These are phyloP conservation scores for Glycyrrhiza uralensis DNA, from an alignment of 306 rosid species.

Conservation along the genomic window DNA sequence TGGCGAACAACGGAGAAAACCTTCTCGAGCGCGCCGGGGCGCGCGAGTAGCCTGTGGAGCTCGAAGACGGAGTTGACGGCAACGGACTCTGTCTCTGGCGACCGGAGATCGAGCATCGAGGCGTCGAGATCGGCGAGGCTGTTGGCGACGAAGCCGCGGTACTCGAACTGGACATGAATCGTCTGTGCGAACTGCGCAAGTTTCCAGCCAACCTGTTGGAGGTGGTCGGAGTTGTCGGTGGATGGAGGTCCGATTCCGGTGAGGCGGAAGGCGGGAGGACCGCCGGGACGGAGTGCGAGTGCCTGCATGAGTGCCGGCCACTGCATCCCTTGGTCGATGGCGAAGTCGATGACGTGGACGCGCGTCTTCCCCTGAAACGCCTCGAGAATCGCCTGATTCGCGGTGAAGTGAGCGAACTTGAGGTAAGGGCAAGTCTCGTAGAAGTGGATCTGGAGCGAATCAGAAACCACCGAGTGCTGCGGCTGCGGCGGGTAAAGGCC, in stretches of 20 bases:
- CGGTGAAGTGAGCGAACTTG: slow-evolving; percentile 92
- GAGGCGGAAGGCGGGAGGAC: slow-evolving; percentile 75
- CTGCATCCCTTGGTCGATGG: slow-evolving; percentile 95
- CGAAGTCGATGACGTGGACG: slow-evolving; percentile 87
- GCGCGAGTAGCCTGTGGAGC: slow-evolving; percentile 68
- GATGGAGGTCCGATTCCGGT: slow-evolving; percentile 96
- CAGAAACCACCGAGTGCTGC: slow-evolving; percentile 51
- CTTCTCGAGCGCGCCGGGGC: slow-evolving; percentile 80
- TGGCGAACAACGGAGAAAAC: slow-evolving; percentile 64
- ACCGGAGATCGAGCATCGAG: slow-evolving; percentile 77
- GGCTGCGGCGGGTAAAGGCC: slow-evolving; percentile 47
- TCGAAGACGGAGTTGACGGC: slow-evolving; percentile 93
- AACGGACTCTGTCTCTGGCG: slow-evolving; percentile 64
- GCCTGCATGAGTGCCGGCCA: slow-evolving; percentile 99
- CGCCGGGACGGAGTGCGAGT: slow-evolving; percentile 72
- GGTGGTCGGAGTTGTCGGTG: slow-evolving; percentile 71
- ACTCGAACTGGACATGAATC: slow-evolving; percentile 72
- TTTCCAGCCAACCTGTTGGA: slow-evolving; percentile 91
- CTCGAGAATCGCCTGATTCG: slow-evolving; percentile 89
- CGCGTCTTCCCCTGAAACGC: slow-evolving; percentile 70
- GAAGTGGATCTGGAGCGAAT: slow-evolving; percentile 76
- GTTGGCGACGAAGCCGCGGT: slow-evolving; percentile 77
- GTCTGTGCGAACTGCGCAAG: slow-evolving; percentile 79
- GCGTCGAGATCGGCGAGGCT: slow-evolving; percentile 87
- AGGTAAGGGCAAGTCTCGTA: slow-evolving; percentile 87